Conservation (phyloP, 768 basidiomycete species). For the Tubosaeta sp. region DNA sequence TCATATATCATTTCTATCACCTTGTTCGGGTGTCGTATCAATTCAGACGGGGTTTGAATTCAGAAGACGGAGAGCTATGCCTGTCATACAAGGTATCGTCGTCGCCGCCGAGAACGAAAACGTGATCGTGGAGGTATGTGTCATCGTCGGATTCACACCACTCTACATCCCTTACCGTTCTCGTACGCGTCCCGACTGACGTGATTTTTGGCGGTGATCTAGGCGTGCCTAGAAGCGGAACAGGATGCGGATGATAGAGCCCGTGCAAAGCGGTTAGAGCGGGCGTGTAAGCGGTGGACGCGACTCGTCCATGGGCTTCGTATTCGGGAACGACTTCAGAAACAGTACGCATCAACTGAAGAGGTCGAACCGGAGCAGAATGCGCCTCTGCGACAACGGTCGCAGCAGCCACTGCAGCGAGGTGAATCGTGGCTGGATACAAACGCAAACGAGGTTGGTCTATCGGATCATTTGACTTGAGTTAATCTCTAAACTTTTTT, state of each 20-base stretch:
- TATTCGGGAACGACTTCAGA: conserved; percentile 77
- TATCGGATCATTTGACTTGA: background rate
- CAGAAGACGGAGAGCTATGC: conserved; percentile 84
- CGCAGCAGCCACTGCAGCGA: conserved; percentile 10
- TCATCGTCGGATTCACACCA: conserved; percentile 7
- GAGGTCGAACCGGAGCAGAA: background rate
- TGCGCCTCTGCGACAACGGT: conserved; percentile 1
- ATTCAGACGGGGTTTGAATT: conserved; percentile 92
- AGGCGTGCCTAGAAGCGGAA: conserved; percentile 88
- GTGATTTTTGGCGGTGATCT: conserved; percentile 10
- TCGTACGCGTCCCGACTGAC: conserved; percentile 6
- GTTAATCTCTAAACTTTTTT: conserved; percentile 15
- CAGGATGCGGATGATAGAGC: conserved; percentile 75
- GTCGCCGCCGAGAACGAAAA: conserved; percentile 77
- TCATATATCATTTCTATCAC: conserved; percentile 4
- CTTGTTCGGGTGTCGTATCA: background rate
- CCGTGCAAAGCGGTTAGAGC: conserved; percentile 68
- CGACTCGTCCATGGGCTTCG: conserved; percentile 84
- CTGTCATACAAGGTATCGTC: conserved; percentile 82
- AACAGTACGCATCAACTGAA: conserved; percentile 54
- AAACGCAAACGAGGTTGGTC: conserved; percentile 21
- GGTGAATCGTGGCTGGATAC: conserved; percentile 18
- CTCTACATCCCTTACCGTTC: background rate
- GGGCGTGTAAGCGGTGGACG: conserved; percentile 83
- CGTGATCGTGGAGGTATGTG: conserved; percentile 66